phyloP scores from a whole-genome alignment of 2,329 filamentous ascomycete species.

The Fusarium sp. region DNA sequence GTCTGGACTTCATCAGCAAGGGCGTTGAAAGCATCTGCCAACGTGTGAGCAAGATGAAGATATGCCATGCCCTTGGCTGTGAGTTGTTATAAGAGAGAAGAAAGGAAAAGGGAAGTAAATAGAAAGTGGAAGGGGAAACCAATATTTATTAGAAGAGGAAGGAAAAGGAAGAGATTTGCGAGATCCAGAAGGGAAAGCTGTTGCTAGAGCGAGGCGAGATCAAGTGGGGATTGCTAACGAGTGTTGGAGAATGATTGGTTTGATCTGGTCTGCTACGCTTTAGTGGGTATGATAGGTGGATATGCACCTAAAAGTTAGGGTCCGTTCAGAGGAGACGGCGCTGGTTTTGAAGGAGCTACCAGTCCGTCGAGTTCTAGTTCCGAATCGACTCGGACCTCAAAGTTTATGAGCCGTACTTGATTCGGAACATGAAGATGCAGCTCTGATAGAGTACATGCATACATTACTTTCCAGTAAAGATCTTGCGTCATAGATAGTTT shows the following conservation, averaged over 20 bases:
- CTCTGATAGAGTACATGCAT: background rate
- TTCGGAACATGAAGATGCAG: background rate
- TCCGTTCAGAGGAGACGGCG: background rate
- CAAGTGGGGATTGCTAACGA: slow-evolving; percentile 16
- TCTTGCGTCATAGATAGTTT: background rate
- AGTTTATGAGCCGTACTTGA: background rate
- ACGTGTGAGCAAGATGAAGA: slow-evolving; percentile 63
- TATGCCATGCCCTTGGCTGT: slow-evolving; percentile 53
- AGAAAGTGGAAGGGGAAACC: slow-evolving; percentile 6
- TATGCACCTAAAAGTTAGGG: slow-evolving; percentile 21
- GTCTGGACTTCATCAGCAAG: slow-evolving; percentile 74
- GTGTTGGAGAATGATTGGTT: background rate
- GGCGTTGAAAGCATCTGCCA: slow-evolving; percentile 73
- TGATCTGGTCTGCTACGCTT: slow-evolving; percentile 14
- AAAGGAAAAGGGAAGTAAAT: slow-evolving; percentile 19
- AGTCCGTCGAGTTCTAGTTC: slow-evolving; percentile 8
- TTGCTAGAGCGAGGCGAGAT: slow-evolving; percentile 36
- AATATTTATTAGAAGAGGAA: slow-evolving; percentile 35
- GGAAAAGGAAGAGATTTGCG: slow-evolving; percentile 41
- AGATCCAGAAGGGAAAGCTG: slow-evolving; percentile 31
- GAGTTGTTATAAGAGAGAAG: slow-evolving; percentile 18
- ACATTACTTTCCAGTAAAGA: background rate
- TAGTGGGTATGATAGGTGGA: slow-evolving; percentile 8
- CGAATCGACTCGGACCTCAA: slow-evolving; percentile 21
- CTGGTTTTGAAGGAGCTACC: background rate